phyloP scores from a whole-genome alignment of 169 alveolate species.

The Hepatocystis sp. region DNA sequence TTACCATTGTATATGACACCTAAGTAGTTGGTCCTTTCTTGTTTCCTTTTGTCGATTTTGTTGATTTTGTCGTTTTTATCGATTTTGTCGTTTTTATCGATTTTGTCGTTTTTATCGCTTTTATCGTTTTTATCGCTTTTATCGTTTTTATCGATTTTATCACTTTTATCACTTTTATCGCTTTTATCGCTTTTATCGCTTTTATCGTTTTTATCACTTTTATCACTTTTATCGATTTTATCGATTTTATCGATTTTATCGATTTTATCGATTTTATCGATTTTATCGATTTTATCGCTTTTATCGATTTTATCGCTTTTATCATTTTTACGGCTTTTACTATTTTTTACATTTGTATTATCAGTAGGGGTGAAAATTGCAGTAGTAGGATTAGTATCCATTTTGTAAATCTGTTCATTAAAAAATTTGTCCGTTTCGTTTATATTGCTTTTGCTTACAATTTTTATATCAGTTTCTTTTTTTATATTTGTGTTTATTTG shows the following conservation, averaged over 20 bases:
- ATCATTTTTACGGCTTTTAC: too few relatives aligned
- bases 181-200: too few relatives aligned
- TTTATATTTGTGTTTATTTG: neutral
- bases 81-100: neutral
- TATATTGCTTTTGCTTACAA: neutral
- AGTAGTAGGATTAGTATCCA: too few relatives aligned
- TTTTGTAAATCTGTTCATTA: neutral
- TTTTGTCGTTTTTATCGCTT: neutral
- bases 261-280: too few relatives aligned
- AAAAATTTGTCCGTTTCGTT: neutral
- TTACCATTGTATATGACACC: conserved; percentile 54
- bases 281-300: too few relatives aligned
- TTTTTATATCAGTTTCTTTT: neutral
- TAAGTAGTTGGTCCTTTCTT: conserved; percentile 33
- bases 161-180: too few relatives aligned
- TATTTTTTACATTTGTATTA: too few relatives aligned
- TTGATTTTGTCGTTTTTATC: neutral
- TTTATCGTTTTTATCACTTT: too few relatives aligned
- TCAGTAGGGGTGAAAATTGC: too few relatives aligned
- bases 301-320: too few relatives aligned
- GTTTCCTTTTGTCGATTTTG: neutral
- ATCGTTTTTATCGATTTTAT: conserved; percentile 4
- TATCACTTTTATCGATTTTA: too few relatives aligned
- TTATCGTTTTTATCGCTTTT: neutral
- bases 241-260: too few relatives aligned